These are phyloP conservation scores for Phanerochaete carnosa DNA, from an alignment of 768 basidiomycete species.

Conservation along the genomic window DNA sequence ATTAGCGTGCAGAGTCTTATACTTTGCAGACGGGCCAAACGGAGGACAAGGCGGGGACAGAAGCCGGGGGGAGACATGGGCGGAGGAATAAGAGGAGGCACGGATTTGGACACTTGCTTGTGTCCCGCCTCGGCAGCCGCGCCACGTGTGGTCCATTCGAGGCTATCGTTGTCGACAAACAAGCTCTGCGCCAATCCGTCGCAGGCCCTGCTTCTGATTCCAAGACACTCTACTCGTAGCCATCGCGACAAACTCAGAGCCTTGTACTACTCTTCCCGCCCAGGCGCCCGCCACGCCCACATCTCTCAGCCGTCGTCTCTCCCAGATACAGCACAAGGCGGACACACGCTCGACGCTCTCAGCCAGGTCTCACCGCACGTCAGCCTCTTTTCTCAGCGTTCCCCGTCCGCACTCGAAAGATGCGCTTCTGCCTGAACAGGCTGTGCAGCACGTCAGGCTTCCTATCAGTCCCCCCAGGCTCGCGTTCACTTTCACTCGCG, in stretches of 20 bases:
- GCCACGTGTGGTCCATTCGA: slow-evolving; percentile 13
- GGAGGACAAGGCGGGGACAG: slow-evolving; percentile 19
- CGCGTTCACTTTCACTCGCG: background rate
- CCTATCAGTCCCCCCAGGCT: background rate
- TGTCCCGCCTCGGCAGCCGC: slow-evolving; percentile 12
- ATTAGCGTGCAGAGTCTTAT: slow-evolving; percentile 18
- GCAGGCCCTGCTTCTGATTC: slow-evolving; percentile 3
- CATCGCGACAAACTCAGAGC: slow-evolving; percentile 1
- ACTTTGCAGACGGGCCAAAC: slow-evolving; percentile 12
- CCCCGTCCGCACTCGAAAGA: background rate
- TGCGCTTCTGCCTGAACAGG: background rate
- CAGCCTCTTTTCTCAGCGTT: background rate
- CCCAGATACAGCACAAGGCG: background rate
- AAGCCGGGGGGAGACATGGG: slow-evolving; percentile 12
- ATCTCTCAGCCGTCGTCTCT: background rate
- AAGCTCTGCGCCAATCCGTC: slow-evolving; percentile 3
- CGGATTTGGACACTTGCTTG: slow-evolving; percentile 25
- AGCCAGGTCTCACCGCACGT: too few species aligned
- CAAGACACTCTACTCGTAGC: background rate
- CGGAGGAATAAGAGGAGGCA: slow-evolving; percentile 26
- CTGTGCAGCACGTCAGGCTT: background rate
- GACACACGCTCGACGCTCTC: background rate
- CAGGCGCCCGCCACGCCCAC: slow-evolving; percentile 3
- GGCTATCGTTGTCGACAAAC: slow-evolving; percentile 16
- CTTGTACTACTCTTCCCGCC: background rate